Evolutionary conservation across 1,284 basidiomycete species (phyloP).

Genomic region (Bjerkandera adusta): DNA sequence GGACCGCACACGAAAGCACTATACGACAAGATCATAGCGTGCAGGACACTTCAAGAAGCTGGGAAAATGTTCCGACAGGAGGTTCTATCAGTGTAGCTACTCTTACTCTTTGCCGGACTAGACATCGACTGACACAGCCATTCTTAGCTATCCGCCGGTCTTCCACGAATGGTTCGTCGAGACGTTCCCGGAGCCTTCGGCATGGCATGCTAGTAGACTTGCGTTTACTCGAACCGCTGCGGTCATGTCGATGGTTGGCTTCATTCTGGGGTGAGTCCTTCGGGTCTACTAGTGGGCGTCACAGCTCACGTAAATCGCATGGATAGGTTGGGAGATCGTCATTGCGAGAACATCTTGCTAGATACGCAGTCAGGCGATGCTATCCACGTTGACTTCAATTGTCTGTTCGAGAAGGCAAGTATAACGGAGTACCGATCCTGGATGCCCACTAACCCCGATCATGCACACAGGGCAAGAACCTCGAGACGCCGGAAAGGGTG

Average conservation of each 20-base stretch:
- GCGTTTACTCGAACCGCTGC: constrained; percentile 90
- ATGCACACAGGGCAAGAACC: constrained; percentile 68
- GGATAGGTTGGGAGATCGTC: constrained; percentile 94
- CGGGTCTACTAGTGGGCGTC: too few relatives aligned
- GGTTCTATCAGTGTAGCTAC: constrained; percentile 57
- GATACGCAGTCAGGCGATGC: constrained; percentile 89
- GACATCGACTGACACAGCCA: background rate
- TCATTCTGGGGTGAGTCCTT: constrained; percentile 84
- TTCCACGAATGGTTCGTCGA: constrained; percentile 98
- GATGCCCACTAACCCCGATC: constrained; percentile 8
- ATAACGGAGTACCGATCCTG: background rate
- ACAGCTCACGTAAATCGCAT: background rate
- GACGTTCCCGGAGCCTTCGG: constrained; percentile 94
- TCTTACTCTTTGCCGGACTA: constrained; percentile 6
- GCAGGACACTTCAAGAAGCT: constrained; percentile 45
- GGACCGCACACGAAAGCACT: constrained; percentile 30
- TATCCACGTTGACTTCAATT: constrained; percentile 98
- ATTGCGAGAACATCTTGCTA: constrained; percentile 96
- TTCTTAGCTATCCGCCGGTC: constrained; percentile 74
- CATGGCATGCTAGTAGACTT: constrained; percentile 89
- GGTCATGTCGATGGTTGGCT: constrained; percentile 99
- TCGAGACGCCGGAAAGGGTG: constrained; percentile 91
- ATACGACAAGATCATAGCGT: constrained; percentile 58
- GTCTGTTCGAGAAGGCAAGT: constrained; percentile 90
- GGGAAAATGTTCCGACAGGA: constrained; percentile 60